Percentiles rank a stretch among this genome's conserved stretches.
These are phyloP conservation scores for Nidularia sp. DNA, from an alignment of 768 basidiomycete species.

Conservation along the genomic window DNA sequence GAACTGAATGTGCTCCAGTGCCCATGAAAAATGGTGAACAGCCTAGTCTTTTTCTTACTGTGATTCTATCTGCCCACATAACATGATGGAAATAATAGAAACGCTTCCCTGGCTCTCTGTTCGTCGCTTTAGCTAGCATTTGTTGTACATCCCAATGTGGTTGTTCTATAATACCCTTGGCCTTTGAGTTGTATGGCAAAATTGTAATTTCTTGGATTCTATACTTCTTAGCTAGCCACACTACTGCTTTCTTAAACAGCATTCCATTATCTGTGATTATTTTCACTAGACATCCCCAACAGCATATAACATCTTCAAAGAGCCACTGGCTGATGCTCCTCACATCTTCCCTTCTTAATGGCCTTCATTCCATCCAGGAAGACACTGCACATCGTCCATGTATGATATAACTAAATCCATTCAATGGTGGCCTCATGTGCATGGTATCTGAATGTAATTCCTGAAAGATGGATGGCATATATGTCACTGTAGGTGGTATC, in stretches of 20 bases:
- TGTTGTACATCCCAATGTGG: conserved; percentile 23
- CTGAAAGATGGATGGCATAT: conserved; percentile 16
- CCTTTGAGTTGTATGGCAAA: conserved; percentile 15
- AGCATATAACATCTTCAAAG: conserved; percentile 23
- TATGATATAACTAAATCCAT: conserved; percentile 16
- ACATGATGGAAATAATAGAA: conserved; percentile 11
- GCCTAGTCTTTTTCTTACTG: conserved; percentile 17
- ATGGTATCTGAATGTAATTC: conserved; percentile 17
- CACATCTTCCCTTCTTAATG: conserved; percentile 13
- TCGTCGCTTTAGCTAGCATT: conserved; percentile 25
- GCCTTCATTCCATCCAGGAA: conserved; percentile 15
- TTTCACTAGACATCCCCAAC: conserved; percentile 31
- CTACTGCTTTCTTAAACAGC: conserved; percentile 10
- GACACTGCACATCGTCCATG: conserved; percentile 13
- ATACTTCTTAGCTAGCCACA: conserved; percentile 15
- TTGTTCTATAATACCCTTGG: conserved; percentile 14
- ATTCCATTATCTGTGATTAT: conserved; percentile 38
- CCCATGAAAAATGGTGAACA: conserved; percentile 27
- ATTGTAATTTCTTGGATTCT: conserved; percentile 16
- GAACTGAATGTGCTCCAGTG: conserved; percentile 22
- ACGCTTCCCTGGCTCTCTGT: conserved; percentile 27
- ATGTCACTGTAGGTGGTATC: conserved; percentile 11
- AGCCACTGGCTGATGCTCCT: conserved; percentile 15
- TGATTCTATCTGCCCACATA: conserved; percentile 34
- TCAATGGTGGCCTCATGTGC: conserved; percentile 12